Percentiles rank a stretch among this genome's conserved stretches.
These are phyloP conservation scores for Fragaria iinumae DNA, from an alignment of 306 rosid species.

Conservation along the genomic window DNA sequence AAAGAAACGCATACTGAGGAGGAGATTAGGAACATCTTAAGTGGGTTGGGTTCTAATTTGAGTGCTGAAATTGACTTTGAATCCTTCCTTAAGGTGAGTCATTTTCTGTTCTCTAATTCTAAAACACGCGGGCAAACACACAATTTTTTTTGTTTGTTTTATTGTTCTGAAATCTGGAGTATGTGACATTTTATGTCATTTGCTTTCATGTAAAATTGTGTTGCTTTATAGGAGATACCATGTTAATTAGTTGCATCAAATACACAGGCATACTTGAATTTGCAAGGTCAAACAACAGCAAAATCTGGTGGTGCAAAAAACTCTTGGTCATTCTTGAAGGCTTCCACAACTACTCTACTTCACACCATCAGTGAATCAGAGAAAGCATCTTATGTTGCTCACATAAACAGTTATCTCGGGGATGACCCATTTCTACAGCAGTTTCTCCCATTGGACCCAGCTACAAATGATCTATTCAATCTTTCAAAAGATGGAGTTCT, in stretches of 20 bases:
- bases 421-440: conserved; percentile 82
- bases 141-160: not conserved
- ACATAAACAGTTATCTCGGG: conserved; percentile 89
- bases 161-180: conserved; percentile 8
- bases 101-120: conserved; percentile 4
- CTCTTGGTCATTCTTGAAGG: conserved; percentile 84
- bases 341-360: conserved; percentile 80
- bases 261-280: conserved; percentile 65
- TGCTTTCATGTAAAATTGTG: conserved; percentile 12
- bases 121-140: not conserved
- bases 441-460: conserved; percentile 78
- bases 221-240: conserved; percentile 19
- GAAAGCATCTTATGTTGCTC: conserved; percentile 78
- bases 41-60: conserved; percentile 56
- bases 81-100: conserved; percentile 74
- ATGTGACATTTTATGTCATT: not conserved
- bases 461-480: conserved; percentile 62
- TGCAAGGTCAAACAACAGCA: conserved; percentile 52
- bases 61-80: conserved; percentile 78
- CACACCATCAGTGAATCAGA: conserved; percentile 93
- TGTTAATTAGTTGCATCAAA: conserved; percentile 25
- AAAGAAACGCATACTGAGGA: conserved; percentile 54
- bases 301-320: conserved; percentile 63
- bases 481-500: conserved; percentile 90
- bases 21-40: conserved; percentile 62